A percentile compares a stretch with the other conserved stretches of the same genome.
Evolutionary conservation across 2,329 filamentous ascomycete genomes (phyloP).

Genomic region (Scytalidium lignicola): DNA sequence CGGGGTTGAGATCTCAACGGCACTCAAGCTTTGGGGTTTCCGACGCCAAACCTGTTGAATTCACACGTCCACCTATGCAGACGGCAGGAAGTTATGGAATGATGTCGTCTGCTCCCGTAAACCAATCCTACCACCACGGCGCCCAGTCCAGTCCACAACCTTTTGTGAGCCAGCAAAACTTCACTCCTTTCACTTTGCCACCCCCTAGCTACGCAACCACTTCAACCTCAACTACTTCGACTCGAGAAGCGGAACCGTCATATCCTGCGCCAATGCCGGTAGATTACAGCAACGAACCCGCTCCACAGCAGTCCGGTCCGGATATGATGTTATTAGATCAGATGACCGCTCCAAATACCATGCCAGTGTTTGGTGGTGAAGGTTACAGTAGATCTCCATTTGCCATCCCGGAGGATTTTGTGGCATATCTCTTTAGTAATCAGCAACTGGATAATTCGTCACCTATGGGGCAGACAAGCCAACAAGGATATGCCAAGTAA

Average conservation of each 20-base stretch:
- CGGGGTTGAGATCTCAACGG: constrained; percentile 14
- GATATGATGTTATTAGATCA: constrained; percentile 59
- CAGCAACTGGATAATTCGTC: constrained; percentile 49
- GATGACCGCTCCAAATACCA: constrained; percentile 60
- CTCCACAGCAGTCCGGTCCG: constrained; percentile 28
- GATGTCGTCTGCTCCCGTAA: constrained; percentile 46
- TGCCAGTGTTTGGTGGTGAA: constrained; percentile 84
- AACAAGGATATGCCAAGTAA: constrained; percentile 45
- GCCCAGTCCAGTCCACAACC: constrained; percentile 39
- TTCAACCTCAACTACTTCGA: constrained; percentile 26
- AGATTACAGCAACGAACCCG: constrained; percentile 27
- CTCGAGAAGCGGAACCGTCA: constrained; percentile 20
- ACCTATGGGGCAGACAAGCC: constrained; percentile 45
- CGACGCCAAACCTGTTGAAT: constrained; percentile 28
- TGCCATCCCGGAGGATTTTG: constrained; percentile 80
- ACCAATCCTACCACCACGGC: constrained; percentile 35
- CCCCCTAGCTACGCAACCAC: constrained; percentile 49
- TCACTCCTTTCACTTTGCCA: constrained; percentile 58
- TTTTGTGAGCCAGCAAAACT: constrained; percentile 57
- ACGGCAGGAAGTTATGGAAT: constrained; percentile 45
- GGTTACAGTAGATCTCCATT: constrained; percentile 83
- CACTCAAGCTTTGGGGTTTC: constrained; percentile 26
- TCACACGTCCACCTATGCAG: constrained; percentile 42
- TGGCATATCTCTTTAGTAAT: constrained; percentile 77
- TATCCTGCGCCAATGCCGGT: constrained; percentile 25